Conservation (phyloP, 2,329 filamentous ascomycete species). For the Arthrobotrys musiformis region DNA sequence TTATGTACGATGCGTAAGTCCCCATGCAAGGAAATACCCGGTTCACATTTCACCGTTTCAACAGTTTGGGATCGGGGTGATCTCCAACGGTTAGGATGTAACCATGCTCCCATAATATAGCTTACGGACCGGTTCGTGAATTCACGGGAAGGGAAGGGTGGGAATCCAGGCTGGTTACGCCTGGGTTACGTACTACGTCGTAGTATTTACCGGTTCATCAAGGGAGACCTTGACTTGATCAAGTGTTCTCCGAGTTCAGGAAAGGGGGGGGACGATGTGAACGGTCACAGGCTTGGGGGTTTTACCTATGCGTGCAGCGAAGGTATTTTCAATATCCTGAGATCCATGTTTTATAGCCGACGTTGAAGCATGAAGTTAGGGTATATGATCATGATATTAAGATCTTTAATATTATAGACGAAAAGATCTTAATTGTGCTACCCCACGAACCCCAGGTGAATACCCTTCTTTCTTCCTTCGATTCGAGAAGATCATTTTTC, state of each 20-base stretch:
- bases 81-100: background rate
- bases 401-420: background rate
- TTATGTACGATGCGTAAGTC: background rate
- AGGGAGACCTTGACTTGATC: too few relatives aligned
- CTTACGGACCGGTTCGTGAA: conserved; percentile 14
- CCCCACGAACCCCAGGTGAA: background rate
- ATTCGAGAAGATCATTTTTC: background rate
- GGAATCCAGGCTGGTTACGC: background rate
- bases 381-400: background rate
- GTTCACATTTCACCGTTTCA: background rate
- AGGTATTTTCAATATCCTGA: too few relatives aligned
- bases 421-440: too few relatives aligned
- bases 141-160: conserved; percentile 4
- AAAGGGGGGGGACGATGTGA: too few relatives aligned
- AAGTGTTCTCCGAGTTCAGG: too few relatives aligned
- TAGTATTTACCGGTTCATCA: background rate
- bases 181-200: background rate
- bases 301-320: too few relatives aligned
- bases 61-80: too few relatives aligned
- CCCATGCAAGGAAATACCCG: conserved; percentile 15
- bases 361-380: too few relatives aligned
- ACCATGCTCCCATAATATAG: background rate
- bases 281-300: too few relatives aligned
- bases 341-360: background rate
- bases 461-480: background rate